Base-by-base conservation (phyloP, 1,284 basidiomycete species). In the Phellopilus nigrolimitatus region DNA sequence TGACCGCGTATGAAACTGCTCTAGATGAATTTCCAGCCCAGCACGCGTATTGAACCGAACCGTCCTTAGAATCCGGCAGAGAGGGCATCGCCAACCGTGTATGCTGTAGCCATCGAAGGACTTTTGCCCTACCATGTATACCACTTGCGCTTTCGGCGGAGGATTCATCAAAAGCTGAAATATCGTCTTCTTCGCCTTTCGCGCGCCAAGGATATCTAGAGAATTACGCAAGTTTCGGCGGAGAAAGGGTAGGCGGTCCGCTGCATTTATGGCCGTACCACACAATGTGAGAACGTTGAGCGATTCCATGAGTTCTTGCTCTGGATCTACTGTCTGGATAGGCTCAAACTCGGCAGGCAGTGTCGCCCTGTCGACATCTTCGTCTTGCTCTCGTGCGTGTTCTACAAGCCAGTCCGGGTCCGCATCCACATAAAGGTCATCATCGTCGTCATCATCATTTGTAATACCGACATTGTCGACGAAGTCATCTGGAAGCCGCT, bases 11-110 rank as follows among this genome's bases (percentile, higher is more conserved):
- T 88, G 85, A 60, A 82, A 77, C 67, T 72, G 74, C 3, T 63
- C 56, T 10, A 88, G 56, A 61, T 88, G 85, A 22, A 64, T 71
- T 27, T 66, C 62, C 0, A 88, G 64, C 68, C 80, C 74, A 15
- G 66, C 70, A 21, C 66, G 68, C 10, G 73, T 79, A 4, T 60
- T 52, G 44, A 88, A 78, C 0, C 53, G 57, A 4, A 70, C 70
- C 43, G 80, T 52, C 25, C 45, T 33, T 4, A 49, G 71, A 3
- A 82, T 58, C 40, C 72, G 67, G 60, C 85, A 88, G 13, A 88
- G 55, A 0, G 85, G 84, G 60, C 85, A 88, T 28, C 63, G 49
- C 76, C 80, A 84, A 7, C 30, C 27, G 17, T 39, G 34, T 17
- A 37, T 44, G 30, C 28, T 33, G 9, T 24, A 25, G 28, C 51